Evolutionary conservation across 805 yeast species (phyloP), one percentile per base, ranked within the genome.

Genomic region (Saturnispora sekii): DNA sequence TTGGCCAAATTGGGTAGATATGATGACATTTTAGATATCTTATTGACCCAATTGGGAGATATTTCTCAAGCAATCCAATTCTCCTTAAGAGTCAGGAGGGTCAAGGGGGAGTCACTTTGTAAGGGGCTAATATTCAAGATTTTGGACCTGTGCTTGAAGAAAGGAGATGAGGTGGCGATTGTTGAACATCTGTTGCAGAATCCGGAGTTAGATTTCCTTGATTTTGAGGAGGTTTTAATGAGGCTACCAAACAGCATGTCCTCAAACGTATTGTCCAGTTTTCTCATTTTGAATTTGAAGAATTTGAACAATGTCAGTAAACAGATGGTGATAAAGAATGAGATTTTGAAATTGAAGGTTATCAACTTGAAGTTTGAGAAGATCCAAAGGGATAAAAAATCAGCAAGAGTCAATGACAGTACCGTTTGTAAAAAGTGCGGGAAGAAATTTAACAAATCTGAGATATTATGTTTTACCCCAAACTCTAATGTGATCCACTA

Each of bases 371-470:
- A 71, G 68, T 30, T 51, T 15, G 52, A 62, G 58, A 39, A 61
- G 72, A n/a, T 65, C 69, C 49, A 58, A 58, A 18, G 54, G 59
- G 35, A 69, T 59, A 52, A 67, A 57, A 50, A 61, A 45, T 53
- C 54, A 59, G 63, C 63, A 2, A 57, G 51, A 39, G 44, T 76
- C 17, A 62, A 73, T 10, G 70, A 73, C 11, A 55, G 69, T 17
- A 72, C 75, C n/a, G 59, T 58, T n/a, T 86, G 95, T 57, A 54
- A 61, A 2, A 68, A 77, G 14, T 86, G 95, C 60, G 62, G 66
- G 17, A 79, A 77, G 52, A 59, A 65, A 10, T 62, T 82, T 49
- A 69, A 76, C 39, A 55, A 59, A 15, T 42, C 53, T 28, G 59
- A 62, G 28, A 76, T 81, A 1, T 61, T 79, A 30, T 67, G 76